Evolutionary conservation across 108 stramenopile genomes (phyloP), one percentile per base, ranked within the genome.

Genomic region (Thalassiosira profunda): DNA sequence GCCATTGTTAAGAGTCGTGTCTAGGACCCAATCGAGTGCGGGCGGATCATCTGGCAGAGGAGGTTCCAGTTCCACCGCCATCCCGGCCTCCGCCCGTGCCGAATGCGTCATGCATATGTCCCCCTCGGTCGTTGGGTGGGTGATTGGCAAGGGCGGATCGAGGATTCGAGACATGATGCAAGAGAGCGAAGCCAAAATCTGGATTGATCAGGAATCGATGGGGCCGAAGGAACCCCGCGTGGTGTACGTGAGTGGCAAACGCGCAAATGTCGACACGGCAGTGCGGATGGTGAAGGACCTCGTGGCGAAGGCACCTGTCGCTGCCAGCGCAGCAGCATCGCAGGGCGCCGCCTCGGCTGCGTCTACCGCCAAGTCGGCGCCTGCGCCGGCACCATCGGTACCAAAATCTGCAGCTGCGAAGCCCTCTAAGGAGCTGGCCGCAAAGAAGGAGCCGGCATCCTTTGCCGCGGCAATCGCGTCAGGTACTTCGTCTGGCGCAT

Each of bases 171-270:
- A 94, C 70, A 63, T 96, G 60, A 96, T 96, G 95, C 91, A 94
- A 74, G 89, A 90, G 51, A 89, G 86, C 70, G 91, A 90, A 23
- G 89, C 92, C 5, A 92, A 92, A 66, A 76, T 96, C 29, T 96
- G 95, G 95, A 94, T 96, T 63, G 95, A 96, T 63, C 95, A 96
- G 72, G 95, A 93, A 48, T 85, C 79, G 23, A 83, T 92, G 80
- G 83, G 72, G 24, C 70, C 79, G 34, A 76, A 84, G 21, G 88
- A 92, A 63, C 58, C 80, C 7, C 81, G 95, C 10, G 85, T 89
- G 65, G 92, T 94, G 5, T 96, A 91, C 61, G 82, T 96, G 7
- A 94, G 92, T 64, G 95, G 92, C n/a, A 72, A 84, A 63, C 70
- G 79, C 14, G 81, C 82, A 23, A 64, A 67, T 11, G 92, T 94